A percentile compares a stretch with the other conserved stretches of the same genome.
These are phyloP conservation scores for Strobilomyces dryophilus DNA, from an alignment of 768 basidiomycete species.

Conservation along the genomic window DNA sequence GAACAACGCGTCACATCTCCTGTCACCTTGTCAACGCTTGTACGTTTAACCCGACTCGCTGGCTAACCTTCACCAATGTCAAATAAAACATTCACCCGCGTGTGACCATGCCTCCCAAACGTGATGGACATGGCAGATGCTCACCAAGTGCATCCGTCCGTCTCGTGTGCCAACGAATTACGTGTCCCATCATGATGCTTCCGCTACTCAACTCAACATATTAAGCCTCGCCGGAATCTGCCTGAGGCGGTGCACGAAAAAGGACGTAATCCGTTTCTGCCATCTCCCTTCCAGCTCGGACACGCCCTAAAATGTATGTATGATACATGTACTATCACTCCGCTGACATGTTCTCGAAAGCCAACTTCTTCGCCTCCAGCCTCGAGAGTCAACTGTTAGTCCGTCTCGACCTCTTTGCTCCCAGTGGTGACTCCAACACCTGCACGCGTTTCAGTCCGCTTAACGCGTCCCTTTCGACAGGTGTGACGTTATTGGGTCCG, in stretches of 20 bases:
- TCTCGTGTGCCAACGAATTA: slow-evolving; percentile 3
- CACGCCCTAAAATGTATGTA: neutral
- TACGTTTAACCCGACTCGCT: neutral
- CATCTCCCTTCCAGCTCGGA: neutral
- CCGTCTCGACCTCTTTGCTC: slow-evolving; percentile 24
- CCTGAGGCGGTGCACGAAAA: neutral
- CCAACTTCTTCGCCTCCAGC: neutral
- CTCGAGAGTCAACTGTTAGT: slow-evolving; percentile 11
- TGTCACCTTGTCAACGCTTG: slow-evolving; percentile 6
- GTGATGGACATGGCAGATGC: neutral
- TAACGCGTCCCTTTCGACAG: slow-evolving; percentile 40
- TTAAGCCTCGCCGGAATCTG: neutral
- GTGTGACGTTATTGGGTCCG: slow-evolving; percentile 46
- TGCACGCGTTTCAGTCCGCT: slow-evolving; percentile 21
- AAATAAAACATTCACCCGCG: slow-evolving; percentile 2
- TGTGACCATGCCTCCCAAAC: neutral
- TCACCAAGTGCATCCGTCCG: neutral
- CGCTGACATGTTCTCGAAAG: neutral
- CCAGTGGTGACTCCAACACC: slow-evolving; percentile 27
- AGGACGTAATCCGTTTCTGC: slow-evolving; percentile 1
- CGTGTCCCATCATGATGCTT: slow-evolving; percentile 6
- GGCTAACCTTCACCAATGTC: neutral
- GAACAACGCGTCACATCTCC: neutral
- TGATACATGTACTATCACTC: neutral
- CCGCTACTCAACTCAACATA: neutral